Percentiles rank a stretch among this genome's conserved stretches.
These are phyloP conservation scores for Inonotus obliquus DNA, from an alignment of 1,284 basidiomycete genomes.

Conservation along the genomic window DNA sequence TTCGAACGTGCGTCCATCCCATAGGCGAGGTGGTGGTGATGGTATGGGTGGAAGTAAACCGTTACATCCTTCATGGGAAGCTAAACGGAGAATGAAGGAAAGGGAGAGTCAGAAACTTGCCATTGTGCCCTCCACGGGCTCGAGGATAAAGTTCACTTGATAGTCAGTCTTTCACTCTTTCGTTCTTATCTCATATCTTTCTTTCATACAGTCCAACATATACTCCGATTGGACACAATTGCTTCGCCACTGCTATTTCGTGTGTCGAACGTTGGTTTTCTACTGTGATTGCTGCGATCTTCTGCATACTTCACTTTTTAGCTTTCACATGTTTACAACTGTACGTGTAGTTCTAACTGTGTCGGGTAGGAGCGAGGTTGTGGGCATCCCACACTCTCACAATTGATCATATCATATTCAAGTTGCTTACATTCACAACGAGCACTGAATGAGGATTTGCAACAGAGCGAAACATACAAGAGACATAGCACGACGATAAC, in stretches of 20 bases:
- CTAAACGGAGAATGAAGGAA: conserved; percentile 76
- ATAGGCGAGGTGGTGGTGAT: not conserved
- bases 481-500: too few species aligned
- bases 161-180: too few species aligned
- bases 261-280: not conserved
- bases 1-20: not conserved
- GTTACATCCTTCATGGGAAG: conserved; percentile 92
- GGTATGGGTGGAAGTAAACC: conserved; percentile 34
- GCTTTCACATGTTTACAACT: not conserved
- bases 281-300: not conserved
- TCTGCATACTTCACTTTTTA: not conserved
- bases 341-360: too few species aligned
- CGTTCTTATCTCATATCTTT: not conserved
- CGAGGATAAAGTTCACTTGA: conserved; percentile 55
- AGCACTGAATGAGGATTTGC: too few species aligned
- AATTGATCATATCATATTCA: too few species aligned
- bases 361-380: too few species aligned
- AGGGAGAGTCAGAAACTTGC: conserved; percentile 38
- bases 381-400: too few species aligned
- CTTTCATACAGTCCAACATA: too few species aligned
- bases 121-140: conserved; percentile 59
- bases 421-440: too few species aligned
- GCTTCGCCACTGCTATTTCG: not conserved
- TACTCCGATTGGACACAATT: too few species aligned
- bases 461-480: too few species aligned